Percentiles rank a stretch among this genome's conserved stretches.
Evolutionary conservation across 352 stramenopile species (phyloP).

Genomic region (Pythium plurisporium): DNA sequence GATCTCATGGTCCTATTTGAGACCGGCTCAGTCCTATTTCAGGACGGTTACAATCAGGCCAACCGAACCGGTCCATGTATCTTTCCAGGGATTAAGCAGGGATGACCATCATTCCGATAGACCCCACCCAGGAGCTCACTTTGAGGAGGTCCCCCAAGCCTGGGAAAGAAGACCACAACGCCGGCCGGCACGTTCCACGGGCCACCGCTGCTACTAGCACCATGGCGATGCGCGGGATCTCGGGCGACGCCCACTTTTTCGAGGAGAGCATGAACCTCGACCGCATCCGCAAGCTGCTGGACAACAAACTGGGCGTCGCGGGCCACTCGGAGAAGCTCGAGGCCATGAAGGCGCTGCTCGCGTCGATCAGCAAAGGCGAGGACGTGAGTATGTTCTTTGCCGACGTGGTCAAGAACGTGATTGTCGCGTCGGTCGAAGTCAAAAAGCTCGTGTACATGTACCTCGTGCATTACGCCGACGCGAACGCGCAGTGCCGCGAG

Average conservation of each 20-base stretch:
- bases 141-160: no score
- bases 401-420: conserved; percentile 96
- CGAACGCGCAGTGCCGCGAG: conserved; percentile 93
- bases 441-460: conserved; percentile 99
- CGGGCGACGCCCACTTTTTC: conserved; percentile 95
- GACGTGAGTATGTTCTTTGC: conserved; percentile 98
- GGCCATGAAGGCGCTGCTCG: conserved; percentile 98
- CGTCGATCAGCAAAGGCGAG: conserved; percentile 95
- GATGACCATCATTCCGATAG: conserved; percentile 15
- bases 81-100: conserved; percentile 13
- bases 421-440: conserved; percentile 95
- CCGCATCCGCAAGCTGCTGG: conserved; percentile 80
- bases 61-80: conserved; percentile 12
- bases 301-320: conserved; percentile 86
- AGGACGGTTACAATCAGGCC: conserved; percentile 4
- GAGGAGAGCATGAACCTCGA: conserved; percentile 95
- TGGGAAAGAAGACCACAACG: no score
- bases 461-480: conserved; percentile 97
- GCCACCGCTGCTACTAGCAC: no score
- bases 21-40: not conserved
- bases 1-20: no score
- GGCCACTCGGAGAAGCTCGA: conserved; percentile 90
- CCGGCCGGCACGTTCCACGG: no score
- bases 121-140: no score
- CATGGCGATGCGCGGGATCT: conserved; percentile 68